Percentiles rank a stretch among this genome's conserved stretches.
phyloP scores from a whole-genome alignment of 805 yeast species.

The Torulaspora quercuum region DNA sequence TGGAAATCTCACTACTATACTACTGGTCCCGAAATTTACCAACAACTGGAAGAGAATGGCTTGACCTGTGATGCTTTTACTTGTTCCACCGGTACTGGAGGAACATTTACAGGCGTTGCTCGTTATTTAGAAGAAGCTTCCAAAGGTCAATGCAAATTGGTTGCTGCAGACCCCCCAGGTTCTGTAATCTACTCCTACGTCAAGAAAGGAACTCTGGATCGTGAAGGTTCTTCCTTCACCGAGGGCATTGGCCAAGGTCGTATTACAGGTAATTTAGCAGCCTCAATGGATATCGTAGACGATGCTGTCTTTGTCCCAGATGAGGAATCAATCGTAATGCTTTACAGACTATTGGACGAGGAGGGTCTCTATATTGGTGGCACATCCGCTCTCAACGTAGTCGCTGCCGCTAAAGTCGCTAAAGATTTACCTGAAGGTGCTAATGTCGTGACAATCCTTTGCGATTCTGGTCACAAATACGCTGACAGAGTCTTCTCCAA shows the following conservation, averaged over 20 bases:
- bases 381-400: slow-evolving; percentile 85
- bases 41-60: slow-evolving; percentile 61
- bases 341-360: slow-evolving; percentile 76
- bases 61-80: slow-evolving; percentile 73
- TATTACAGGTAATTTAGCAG: slow-evolving; percentile 75
- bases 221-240: slow-evolving; percentile 83
- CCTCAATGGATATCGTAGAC: slow-evolving; percentile 69
- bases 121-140: slow-evolving; percentile 70
- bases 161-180: slow-evolving; percentile 93
- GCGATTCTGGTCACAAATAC: slow-evolving; percentile 89
- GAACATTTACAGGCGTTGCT: slow-evolving; percentile 84
- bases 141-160: slow-evolving; percentile 56
- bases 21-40: slow-evolving; percentile 92
- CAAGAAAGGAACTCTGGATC: slow-evolving; percentile 64
- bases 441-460: slow-evolving; percentile 82
- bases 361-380: slow-evolving; percentile 92
- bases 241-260: slow-evolving; percentile 98
- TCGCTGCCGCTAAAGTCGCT: slow-evolving; percentile 80
- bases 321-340: slow-evolving; percentile 76
- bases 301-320: slow-evolving; percentile 80
- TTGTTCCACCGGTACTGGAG: slow-evolving; percentile 91
- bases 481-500: slow-evolving; percentile 75
- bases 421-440: slow-evolving; percentile 68
- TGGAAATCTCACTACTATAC: slow-evolving; percentile 84
- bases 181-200: slow-evolving; percentile 78